Evolutionary conservation across 2,329 filamentous ascomycete genomes (phyloP).

Genomic region (Trichoderma koningiopsis): DNA sequence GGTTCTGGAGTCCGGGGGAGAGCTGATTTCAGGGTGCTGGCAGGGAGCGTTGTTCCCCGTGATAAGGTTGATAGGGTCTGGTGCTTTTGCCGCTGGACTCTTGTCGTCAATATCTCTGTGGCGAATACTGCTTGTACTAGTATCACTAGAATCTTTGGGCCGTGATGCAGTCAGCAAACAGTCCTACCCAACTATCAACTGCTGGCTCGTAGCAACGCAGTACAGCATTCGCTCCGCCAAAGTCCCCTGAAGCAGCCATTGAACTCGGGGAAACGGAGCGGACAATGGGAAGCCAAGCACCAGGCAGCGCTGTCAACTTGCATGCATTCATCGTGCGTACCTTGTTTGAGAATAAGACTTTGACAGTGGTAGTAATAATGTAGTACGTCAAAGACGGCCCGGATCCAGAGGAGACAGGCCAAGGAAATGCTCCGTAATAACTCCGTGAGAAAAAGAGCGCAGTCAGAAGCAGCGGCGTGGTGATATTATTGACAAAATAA

Average conservation of each 20-base stretch:
- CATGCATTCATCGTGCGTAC: not conserved
- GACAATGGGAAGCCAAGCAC: constrained; percentile 4
- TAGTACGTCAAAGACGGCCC: not conserved
- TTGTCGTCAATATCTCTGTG: not conserved
- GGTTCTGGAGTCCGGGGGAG: not conserved
- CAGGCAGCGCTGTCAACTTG: not conserved
- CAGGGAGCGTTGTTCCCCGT: not conserved
- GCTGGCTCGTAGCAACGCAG: not conserved
- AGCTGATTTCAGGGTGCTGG: not conserved
- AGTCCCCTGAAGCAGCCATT: not conserved
- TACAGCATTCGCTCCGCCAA: not conserved
- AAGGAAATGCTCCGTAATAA: not conserved
- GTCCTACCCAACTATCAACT: not conserved
- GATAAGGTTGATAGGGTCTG: not conserved
- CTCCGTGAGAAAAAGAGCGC: not conserved
- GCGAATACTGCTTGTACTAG: not conserved
- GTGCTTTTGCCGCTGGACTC: not conserved
- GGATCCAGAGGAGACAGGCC: not conserved
- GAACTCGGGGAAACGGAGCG: constrained; percentile 9
- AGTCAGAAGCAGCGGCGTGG: not conserved
- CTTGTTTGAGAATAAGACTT: not conserved
- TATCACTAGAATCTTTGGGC: constrained; percentile 1
- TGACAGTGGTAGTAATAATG: not conserved
- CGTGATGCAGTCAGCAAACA: constrained; percentile 17
- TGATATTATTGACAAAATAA: not conserved